phyloP scores from a whole-genome alignment of 208 protist species.

The Trypanosoma cruzi region DNA sequence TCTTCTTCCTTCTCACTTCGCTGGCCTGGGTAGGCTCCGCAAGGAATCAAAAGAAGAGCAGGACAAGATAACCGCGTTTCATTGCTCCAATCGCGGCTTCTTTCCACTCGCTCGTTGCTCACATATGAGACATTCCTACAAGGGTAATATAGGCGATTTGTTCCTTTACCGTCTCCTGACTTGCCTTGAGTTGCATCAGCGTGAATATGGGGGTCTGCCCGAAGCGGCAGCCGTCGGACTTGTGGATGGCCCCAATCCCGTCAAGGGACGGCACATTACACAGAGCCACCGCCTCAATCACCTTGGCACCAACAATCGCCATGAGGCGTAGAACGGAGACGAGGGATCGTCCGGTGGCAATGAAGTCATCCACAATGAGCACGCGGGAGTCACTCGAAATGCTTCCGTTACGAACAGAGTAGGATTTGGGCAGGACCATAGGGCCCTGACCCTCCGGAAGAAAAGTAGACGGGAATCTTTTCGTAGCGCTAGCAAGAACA shows the following conservation, averaged over 20 bases:
- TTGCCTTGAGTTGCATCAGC: constrained; percentile 57
- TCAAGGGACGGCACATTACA: constrained; percentile 66
- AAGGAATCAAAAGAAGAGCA: too few species aligned
- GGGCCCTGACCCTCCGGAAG: constrained; percentile 25
- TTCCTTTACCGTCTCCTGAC: constrained; percentile 3
- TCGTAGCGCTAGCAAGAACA: constrained; percentile 59
- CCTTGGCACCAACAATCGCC: constrained; percentile 49
- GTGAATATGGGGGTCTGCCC: constrained; percentile 69
- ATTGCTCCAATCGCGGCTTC: too few species aligned
- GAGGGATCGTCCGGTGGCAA: constrained; percentile 74
- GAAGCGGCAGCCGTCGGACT: constrained; percentile 36
- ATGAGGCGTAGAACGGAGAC: constrained; percentile 69
- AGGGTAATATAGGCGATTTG: background rate
- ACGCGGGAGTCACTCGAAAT: constrained; percentile 64
- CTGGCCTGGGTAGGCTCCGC: too few species aligned
- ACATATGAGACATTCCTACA: too few species aligned
- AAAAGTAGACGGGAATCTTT: constrained; percentile 48
- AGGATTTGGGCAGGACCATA: constrained; percentile 39
- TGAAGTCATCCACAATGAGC: constrained; percentile 91
- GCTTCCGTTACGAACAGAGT: constrained; percentile 62
- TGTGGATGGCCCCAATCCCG: constrained; percentile 75
- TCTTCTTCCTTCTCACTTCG: too few species aligned
- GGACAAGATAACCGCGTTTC: too few species aligned
- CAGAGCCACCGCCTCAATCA: constrained; percentile 73
- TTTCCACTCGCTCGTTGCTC: too few species aligned